A percentile compares a stretch with the other conserved stretches of the same genome.
Evolutionary conservation across 2,329 filamentous ascomycete species (phyloP).

Genomic region (Nemania sp.): DNA sequence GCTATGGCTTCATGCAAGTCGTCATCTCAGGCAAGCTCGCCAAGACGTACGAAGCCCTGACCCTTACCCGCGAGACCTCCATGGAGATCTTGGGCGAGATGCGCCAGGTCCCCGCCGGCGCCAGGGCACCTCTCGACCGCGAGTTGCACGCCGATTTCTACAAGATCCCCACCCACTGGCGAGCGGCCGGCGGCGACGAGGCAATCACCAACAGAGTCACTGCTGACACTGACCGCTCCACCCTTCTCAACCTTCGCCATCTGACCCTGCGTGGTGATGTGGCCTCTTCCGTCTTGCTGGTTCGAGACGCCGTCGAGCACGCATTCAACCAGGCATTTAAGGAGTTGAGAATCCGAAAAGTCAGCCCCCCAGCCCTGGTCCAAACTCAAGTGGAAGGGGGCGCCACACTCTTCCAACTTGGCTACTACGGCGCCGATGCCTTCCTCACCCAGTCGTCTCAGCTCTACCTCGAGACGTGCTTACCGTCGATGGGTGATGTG

Average conservation of each 20-base stretch:
- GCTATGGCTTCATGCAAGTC: constrained; percentile 75
- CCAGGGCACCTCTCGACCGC: constrained; percentile 79
- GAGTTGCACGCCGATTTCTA: constrained; percentile 93
- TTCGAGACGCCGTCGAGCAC: constrained; percentile 78
- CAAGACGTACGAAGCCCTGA: constrained; percentile 89
- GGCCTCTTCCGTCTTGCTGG: constrained; percentile 83
- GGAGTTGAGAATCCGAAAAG: constrained; percentile 77
- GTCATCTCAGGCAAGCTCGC: constrained; percentile 67
- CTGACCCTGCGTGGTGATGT: constrained; percentile 83
- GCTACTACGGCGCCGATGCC: constrained; percentile 87
- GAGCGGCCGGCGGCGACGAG: constrained; percentile 79
- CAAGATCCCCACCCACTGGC: constrained; percentile 71
- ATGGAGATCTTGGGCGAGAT: constrained; percentile 84
- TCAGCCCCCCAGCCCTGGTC: constrained; percentile 86
- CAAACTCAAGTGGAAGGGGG: constrained; percentile 96
- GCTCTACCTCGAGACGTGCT: constrained; percentile 93
- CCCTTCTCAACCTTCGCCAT: constrained; percentile 55
- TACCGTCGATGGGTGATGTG: constrained; percentile 89
- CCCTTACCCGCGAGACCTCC: constrained; percentile 84
- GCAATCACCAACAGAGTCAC: constrained; percentile 81
- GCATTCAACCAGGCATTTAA: constrained; percentile 82
- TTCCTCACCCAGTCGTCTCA: constrained; percentile 97
- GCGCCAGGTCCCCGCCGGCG: constrained; percentile 75
- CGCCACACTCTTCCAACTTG: constrained; percentile 84
- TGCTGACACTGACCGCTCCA: constrained; percentile 49